These are phyloP conservation scores for Mercurialis annua DNA, from an alignment of 345 rosid species.

Conservation along the genomic window DNA sequence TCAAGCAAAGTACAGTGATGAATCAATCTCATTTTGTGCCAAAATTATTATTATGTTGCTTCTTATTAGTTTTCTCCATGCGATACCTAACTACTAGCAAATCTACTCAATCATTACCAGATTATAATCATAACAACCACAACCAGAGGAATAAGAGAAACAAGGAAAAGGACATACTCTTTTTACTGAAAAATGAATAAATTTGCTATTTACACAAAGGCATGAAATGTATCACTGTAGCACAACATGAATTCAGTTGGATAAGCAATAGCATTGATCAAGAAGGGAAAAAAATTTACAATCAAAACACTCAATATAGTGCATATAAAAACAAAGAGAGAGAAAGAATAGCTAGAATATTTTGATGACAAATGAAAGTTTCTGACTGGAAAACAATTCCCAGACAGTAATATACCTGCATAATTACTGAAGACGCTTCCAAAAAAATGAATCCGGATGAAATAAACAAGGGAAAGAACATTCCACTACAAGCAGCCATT, in stretches of 20 bases:
- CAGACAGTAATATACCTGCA: constrained; percentile 48
- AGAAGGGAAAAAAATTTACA: background rate
- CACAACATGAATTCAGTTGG: background rate
- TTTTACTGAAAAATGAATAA: background rate
- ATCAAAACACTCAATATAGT: too few species aligned
- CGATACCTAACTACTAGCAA: background rate
- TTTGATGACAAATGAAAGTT: background rate
- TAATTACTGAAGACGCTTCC: constrained; percentile 56
- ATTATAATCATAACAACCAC: background rate
- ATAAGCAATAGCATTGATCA: background rate
- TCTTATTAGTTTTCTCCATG: background rate
- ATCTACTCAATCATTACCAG: background rate
- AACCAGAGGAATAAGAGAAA: background rate
- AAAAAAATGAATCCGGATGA: constrained; percentile 70
- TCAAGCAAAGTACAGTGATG: too few species aligned
- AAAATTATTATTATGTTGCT: background rate
- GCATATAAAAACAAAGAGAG: background rate
- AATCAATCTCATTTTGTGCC: background rate
- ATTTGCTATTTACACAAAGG: background rate
- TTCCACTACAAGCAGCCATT: constrained; percentile 94
- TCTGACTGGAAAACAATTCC: background rate
- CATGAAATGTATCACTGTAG: background rate
- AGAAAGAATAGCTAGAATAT: background rate
- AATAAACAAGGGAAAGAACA: constrained; percentile 82
- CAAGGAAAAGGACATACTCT: background rate